Percentiles rank a stretch among this genome's conserved stretches.
phyloP scores from a whole-genome alignment of 2,329 filamentous ascomycete species.

The Cytospora piceicola region DNA sequence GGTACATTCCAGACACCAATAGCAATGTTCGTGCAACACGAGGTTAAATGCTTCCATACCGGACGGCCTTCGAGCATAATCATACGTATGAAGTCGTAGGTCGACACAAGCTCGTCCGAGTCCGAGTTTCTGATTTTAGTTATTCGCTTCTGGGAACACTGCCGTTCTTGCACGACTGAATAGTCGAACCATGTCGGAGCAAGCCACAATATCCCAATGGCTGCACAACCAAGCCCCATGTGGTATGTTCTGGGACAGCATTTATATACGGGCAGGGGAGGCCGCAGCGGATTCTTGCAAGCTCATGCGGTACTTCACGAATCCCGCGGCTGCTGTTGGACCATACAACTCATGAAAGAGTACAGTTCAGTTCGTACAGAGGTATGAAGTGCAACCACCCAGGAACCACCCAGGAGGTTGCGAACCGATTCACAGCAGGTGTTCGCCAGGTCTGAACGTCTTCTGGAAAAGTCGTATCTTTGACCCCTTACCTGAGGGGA shows the following conservation, averaged over 20 bases:
- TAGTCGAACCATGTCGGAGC: background rate
- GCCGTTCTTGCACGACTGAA: background rate
- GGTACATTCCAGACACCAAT: conserved; percentile 25
- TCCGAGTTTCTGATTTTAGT: too few species aligned
- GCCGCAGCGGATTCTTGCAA: conserved; percentile 4
- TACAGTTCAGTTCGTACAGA: background rate
- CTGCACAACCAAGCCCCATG: conserved; percentile 7
- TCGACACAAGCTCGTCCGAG: background rate
- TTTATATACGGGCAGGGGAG: background rate
- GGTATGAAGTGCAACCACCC: conserved; percentile 11
- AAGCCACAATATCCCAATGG: conserved; percentile 5
- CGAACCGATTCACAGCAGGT: conserved; percentile 12
- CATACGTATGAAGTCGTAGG: background rate
- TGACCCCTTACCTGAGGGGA: background rate
- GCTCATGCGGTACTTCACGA: conserved; percentile 26
- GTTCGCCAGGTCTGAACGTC: conserved; percentile 12
- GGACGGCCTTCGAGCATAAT: background rate
- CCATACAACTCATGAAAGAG: background rate
- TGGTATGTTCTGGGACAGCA: conserved; percentile 5
- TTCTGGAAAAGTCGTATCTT: conserved; percentile 13
- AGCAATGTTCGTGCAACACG: conserved; percentile 19
- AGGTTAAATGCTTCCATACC: background rate
- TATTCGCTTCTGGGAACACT: background rate
- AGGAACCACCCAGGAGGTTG: conserved; percentile 8
- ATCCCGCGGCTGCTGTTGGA: conserved; percentile 7